Base-by-base conservation (phyloP, 805 yeast species). In the Saccharomycopsis fermentans region DNA sequence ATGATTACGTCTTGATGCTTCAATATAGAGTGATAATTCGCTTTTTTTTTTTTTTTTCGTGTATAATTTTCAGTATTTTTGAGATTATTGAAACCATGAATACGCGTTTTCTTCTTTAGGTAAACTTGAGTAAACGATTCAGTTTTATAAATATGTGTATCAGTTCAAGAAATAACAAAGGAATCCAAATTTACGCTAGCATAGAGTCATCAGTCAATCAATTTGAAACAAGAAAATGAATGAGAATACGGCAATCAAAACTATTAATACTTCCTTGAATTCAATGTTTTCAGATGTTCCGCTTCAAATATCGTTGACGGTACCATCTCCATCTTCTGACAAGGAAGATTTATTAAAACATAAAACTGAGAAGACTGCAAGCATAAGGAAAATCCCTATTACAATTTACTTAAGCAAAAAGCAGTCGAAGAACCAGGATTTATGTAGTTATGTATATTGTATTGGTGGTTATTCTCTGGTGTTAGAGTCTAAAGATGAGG, bases 391-490 rank as follows among this genome's bases (percentile, higher is more conserved):
- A 58, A 27, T 68, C 1, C 79, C 80, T 1, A 73, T 77, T n/a
- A 65, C 74, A 0, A 40, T 72, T 0, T 73, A 70, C 58, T 53
- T 76, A 14, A 69, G 74, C 51, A 68, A 69, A 53, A 58, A 62
- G 14, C 55, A 24, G 1, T 77, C 76, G 0, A 57, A 70, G 0
- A 63, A 65, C 39, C 61, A 68, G 1, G 47, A 61, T 9, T 63
- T 78, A n/a, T 81, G 81, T 1, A 70, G 74, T 32, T 78, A 73
- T 58, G 73, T 77, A 2, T 78, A 78, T 62, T 70, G 79, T 0
- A 71, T 78, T 2, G 68, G 71, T 24, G 72, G 72, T 36, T 69
- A 67, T 39, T 59, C 74, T 62, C 29, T 36, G 37, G 37, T 36
- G 11, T 29, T 37, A 16, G 24, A 54, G 27, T 43, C 32, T n/a